phyloP scores from a whole-genome alignment of 805 yeast species.

The Candida michaelii region DNA sequence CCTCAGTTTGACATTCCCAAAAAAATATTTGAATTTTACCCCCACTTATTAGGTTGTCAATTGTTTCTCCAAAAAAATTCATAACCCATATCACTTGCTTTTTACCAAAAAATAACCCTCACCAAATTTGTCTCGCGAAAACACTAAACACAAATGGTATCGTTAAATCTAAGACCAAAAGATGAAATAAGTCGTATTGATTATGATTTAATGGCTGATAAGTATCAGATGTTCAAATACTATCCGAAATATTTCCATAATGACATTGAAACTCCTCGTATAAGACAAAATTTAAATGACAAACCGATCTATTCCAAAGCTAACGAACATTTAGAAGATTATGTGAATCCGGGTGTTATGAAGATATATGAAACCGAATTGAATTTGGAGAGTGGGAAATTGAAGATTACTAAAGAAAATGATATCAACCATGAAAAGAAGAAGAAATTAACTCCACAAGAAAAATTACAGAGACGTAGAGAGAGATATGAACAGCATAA shows the following conservation, averaged over 20 bases:
- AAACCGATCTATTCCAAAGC: constrained; percentile 44
- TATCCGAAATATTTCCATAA: constrained; percentile 41
- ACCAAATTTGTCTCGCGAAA: neutral
- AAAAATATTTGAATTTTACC: neutral
- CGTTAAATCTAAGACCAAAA: constrained; percentile 9
- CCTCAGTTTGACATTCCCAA: neutral
- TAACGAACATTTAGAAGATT: constrained; percentile 27
- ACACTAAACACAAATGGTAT: constrained; percentile 5
- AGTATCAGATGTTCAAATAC: constrained; percentile 37
- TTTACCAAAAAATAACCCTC: neutral
- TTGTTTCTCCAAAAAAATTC: neutral
- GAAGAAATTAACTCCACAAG: constrained; percentile 6
- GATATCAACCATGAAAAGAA: constrained; percentile 3
- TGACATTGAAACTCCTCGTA: constrained; percentile 35
- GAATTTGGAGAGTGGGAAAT: constrained; percentile 14
- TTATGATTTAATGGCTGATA: constrained; percentile 36
- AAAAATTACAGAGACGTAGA: constrained; percentile 1
- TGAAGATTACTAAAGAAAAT: constrained; percentile 11
- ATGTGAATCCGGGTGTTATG: constrained; percentile 17
- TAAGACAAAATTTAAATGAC: constrained; percentile 30
- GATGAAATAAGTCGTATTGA: constrained; percentile 27
- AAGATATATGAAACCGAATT: constrained; percentile 19
- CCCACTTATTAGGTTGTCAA: neutral
- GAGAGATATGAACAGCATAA: constrained; percentile 8
- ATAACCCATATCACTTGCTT: neutral